A percentile compares a stretch with the other conserved stretches of the same genome.
Conservation (phyloP, 2,329 filamentous ascomycete genomes). For the Geosmithia putterillii region DNA sequence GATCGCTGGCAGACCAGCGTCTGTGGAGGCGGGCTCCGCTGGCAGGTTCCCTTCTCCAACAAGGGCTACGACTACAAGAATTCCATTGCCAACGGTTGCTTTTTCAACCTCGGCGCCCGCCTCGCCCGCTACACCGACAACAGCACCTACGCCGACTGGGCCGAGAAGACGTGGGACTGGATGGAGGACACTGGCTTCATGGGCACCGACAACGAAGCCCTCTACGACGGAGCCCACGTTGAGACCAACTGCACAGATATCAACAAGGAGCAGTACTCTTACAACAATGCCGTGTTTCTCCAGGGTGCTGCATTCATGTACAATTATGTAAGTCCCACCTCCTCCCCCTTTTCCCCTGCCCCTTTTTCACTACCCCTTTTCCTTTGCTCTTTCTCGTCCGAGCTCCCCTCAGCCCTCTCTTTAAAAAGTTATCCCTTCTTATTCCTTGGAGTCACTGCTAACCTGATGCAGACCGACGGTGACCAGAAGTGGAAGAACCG, state of each 20-base stretch:
- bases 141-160: slow-evolving; percentile 50
- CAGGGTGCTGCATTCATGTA: slow-evolving; percentile 53
- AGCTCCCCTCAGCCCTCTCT: too few relatives aligned
- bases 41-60: slow-evolving; percentile 68
- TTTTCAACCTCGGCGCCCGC: slow-evolving; percentile 55
- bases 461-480: slow-evolving; percentile 27
- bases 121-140: slow-evolving; percentile 61
- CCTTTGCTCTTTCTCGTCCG: too few relatives aligned
- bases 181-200: slow-evolving; percentile 43
- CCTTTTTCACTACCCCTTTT: neutral
- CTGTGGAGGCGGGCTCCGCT: slow-evolving; percentile 52
- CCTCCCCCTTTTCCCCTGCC: neutral
- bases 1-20: slow-evolving; percentile 54
- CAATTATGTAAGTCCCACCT: slow-evolving; percentile 31
- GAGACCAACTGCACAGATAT: slow-evolving; percentile 39
- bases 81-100: slow-evolving; percentile 47
- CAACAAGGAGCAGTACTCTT: slow-evolving; percentile 46
- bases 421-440: too few relatives aligned
- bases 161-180: slow-evolving; percentile 53
- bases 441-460: too few relatives aligned
- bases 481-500: slow-evolving; percentile 37
- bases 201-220: slow-evolving; percentile 42
- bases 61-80: slow-evolving; percentile 68
- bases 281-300: slow-evolving; percentile 46
- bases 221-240: slow-evolving; percentile 46